Base-by-base conservation (phyloP, 257 asterid genomes). In the Striga asiatica region DNA sequence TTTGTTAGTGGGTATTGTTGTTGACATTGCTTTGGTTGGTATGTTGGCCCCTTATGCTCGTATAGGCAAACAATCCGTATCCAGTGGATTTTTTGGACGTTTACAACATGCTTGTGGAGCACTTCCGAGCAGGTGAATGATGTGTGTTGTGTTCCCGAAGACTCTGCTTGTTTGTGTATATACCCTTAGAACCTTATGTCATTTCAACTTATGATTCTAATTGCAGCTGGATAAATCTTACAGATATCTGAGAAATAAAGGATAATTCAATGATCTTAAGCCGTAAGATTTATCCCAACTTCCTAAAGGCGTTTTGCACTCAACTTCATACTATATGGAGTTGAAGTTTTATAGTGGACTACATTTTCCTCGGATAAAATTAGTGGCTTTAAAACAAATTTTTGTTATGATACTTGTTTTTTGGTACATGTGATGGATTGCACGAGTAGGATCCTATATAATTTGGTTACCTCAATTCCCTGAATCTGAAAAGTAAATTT, bases 41-140 rank as follows among this genome's bases (percentile, higher is more conserved):
- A 72, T 91, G 97, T 66, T 91, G 76, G 98, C 98, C 23, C 97
- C 98, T 61, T 84, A 82, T 74, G 97, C 64, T 59, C 96, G 95
- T 50, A 75, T 82, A 19, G 93, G 97, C 61, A 82, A 71, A 69
- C 75, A 34, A 67, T 71, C 93, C 0, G 73, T 75, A 61, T 73
- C 92, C n/a, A 69, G 80, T 56, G 95, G 95, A 27, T 50, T 69
- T 41, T 62, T 78, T 62, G 95, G 97, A 39, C 77, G 78, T 56
- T 6, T 88, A 27, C 74, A 60, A 48, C 78, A 68, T 32, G 81
- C 81, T 31, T 65, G 78, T 69, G 77, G 76, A 56, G 73, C 97
- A 62, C 93, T 88, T 42, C 98, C 97, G 49, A 88, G 97, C 93
- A 88, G 97, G 97, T 84, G 57, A 59, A 3, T 19, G 5, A 20